phyloP scores from a whole-genome alignment of 192 early-diverging fungal species.

The Geranomyces variabilis region DNA sequence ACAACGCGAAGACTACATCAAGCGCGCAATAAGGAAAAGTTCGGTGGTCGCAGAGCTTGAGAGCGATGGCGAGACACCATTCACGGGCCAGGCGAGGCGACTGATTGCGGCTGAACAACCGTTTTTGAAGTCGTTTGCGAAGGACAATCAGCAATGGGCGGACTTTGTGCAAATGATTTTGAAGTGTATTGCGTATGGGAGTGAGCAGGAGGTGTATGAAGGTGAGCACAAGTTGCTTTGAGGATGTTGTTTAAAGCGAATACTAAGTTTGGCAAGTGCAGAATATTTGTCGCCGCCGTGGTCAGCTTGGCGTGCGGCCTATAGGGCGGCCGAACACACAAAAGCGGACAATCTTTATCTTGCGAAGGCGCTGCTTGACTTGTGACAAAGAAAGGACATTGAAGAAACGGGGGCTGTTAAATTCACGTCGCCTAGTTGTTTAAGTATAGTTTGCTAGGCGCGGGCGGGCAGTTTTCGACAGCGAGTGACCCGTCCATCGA shows the following conservation, averaged over 20 bases:
- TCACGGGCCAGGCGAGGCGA: conserved; percentile 27
- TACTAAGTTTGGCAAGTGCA: not conserved
- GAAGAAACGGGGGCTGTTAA: no score
- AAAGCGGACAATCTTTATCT: not conserved
- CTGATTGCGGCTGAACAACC: not conserved
- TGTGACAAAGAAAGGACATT: no score
- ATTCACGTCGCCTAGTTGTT: no score
- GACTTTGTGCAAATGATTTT: not conserved
- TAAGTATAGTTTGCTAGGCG: no score
- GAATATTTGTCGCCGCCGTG: not conserved
- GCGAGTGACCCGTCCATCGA: no score
- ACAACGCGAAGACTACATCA: not conserved
- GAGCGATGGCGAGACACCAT: conserved; percentile 9
- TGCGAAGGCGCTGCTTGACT: no score
- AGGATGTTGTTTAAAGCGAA: not conserved
- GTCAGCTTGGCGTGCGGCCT: not conserved
- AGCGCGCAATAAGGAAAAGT: not conserved
- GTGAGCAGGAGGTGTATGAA: conserved; percentile 1
- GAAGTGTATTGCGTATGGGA: not conserved
- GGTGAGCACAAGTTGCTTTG: not conserved
- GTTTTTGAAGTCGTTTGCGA: not conserved
- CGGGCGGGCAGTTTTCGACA: no score
- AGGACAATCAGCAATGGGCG: not conserved
- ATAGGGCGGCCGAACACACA: not conserved
- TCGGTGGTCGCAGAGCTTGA: not conserved